phyloP scores from a whole-genome alignment of 352 stramenopile species.

The Globisporangium sylvaticum region DNA sequence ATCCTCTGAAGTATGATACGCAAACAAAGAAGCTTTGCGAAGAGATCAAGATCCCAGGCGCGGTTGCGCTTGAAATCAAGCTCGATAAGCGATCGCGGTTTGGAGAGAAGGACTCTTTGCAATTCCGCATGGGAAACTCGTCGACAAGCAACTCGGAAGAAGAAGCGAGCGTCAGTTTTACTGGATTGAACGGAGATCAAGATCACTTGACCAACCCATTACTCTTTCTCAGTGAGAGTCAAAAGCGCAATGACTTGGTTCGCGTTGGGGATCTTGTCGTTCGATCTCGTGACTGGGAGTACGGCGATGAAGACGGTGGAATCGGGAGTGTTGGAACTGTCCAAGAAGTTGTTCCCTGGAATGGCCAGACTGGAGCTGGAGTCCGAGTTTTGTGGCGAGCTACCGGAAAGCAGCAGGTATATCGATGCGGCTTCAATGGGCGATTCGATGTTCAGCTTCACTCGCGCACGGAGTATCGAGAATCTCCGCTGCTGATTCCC shows the following conservation, averaged over 20 bases:
- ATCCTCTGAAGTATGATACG: slow-evolving; percentile 26
- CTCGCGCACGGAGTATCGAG: slow-evolving; percentile 12
- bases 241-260: slow-evolving; percentile 24
- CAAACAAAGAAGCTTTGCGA: slow-evolving; percentile 4
- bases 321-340: slow-evolving; percentile 52
- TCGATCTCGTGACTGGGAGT: slow-evolving; percentile 65
- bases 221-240: slow-evolving; percentile 36
- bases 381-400: slow-evolving; percentile 55
- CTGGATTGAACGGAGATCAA: slow-evolving; percentile 30
- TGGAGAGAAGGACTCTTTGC: slow-evolving; percentile 23
- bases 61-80: slow-evolving; percentile 60
- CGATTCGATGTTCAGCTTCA: slow-evolving; percentile 58
- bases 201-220: slow-evolving; percentile 24
- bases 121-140: slow-evolving; percentile 16
- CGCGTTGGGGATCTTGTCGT: slow-evolving; percentile 51
- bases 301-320: slow-evolving; percentile 69
- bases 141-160: background rate
- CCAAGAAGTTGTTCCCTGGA: slow-evolving; percentile 52
- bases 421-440: slow-evolving; percentile 60
- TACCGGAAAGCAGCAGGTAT: slow-evolving; percentile 34
- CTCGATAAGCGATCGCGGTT: slow-evolving; percentile 64
- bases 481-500: slow-evolving; percentile 40
- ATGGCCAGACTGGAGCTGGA: slow-evolving; percentile 37
- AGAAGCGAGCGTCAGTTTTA: slow-evolving; percentile 16
- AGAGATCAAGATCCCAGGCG: slow-evolving; percentile 37